Evolutionary conservation across 2,329 filamentous ascomycete species (phyloP), one percentile per base, ranked within the genome.

Genomic region (Cladosporium sp.): DNA sequence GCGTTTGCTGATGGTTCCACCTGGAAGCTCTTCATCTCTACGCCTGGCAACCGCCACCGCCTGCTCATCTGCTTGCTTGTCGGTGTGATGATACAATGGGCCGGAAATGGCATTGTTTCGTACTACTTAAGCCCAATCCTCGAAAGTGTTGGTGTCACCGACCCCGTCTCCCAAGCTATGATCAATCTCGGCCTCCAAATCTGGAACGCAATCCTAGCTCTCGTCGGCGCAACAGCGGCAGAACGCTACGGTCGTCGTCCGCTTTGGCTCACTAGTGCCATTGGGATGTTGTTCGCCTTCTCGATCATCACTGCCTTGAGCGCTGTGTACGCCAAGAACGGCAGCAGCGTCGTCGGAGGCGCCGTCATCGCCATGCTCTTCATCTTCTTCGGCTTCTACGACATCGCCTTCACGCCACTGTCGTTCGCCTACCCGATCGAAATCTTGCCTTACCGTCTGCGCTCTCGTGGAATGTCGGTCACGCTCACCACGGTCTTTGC

Each of bases 251-350:
- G 81, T 10, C 78, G 82, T 4, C 76, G 81, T 5, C 74, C 74
- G 37, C 76, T 83, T 2, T 83, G 80, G 72, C 68, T 83, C 8
- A 69, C 76, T 6, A 79, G 78, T 8, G 78, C 77, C 8, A 70
- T 69, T 14, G 79, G 80, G 6, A 84, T 84, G 81, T 66, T 82
- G 4, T 66, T 77, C 33, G 74, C 76, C 2, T 83, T 81, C 69
- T 74, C 79, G 21, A 69, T 81, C 60, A 77, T 80, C 69, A 82
- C 80, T 0, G 78, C 77, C 40, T 76, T 78, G 62, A 78, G 74
- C 10, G 80, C 72, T 8, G 68, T 75, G 18, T 80, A 77, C 65
- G 74, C 74, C 28, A 69, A 75, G 23, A 72, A 66, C n/a, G 69
- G 73, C 21, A 73, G 70, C 50, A 66, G 72, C 8, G 69, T 68